These are phyloP conservation scores for Hirsutella rhossiliensis DNA, from an alignment of 2,329 filamentous ascomycete species.

Conservation along the genomic window DNA sequence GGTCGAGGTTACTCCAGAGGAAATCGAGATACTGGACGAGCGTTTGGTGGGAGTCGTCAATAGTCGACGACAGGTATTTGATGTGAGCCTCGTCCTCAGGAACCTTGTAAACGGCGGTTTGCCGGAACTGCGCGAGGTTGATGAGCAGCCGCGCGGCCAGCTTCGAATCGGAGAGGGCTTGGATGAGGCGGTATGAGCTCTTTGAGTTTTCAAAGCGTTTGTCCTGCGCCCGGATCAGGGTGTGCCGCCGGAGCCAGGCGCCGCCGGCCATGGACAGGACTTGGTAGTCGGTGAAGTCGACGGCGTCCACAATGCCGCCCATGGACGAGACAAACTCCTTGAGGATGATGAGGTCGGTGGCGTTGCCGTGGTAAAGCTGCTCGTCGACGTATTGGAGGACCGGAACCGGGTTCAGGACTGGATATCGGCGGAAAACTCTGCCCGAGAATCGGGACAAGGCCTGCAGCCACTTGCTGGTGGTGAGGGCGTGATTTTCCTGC, in stretches of 20 bases:
- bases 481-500: conserved; percentile 48
- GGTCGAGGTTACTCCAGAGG: conserved; percentile 64
- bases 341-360: conserved; percentile 82
- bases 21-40: conserved; percentile 84
- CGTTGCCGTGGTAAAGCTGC: conserved; percentile 71
- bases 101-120: conserved; percentile 69
- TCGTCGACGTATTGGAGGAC: conserved; percentile 82
- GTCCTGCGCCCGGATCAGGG: conserved; percentile 69
- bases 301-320: conserved; percentile 81
- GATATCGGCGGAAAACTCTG: conserved; percentile 77
- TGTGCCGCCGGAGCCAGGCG: conserved; percentile 65
- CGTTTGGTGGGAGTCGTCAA: conserved; percentile 81
- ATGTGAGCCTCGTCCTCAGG: conserved; percentile 66
- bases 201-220: conserved; percentile 63
- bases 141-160: conserved; percentile 78
- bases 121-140: conserved; percentile 79
- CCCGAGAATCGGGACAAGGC: conserved; percentile 86
- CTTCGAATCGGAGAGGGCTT: conserved; percentile 63
- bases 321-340: conserved; percentile 85
- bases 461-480: conserved; percentile 86
- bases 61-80: conserved; percentile 76
- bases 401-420: conserved; percentile 70
- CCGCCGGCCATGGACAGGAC: conserved; percentile 83
- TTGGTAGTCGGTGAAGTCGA: conserved; percentile 81
- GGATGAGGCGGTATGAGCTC: conserved; percentile 70